These are phyloP conservation scores for Pyrrhoderma noxium DNA, from an alignment of 1,284 basidiomycete species.

Conservation along the genomic window DNA sequence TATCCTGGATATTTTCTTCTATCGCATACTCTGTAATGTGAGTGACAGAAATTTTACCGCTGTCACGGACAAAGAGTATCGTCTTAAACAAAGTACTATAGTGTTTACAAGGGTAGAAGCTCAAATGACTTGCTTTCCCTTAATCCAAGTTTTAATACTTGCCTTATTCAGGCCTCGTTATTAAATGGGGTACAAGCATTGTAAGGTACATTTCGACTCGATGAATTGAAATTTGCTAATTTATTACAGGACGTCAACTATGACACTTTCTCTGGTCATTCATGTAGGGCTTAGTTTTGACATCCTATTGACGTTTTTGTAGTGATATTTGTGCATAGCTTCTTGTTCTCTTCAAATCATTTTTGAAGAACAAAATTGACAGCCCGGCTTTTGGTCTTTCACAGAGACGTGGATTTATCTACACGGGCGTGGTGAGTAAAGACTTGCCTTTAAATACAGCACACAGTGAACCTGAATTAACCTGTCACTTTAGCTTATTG, in stretches of 20 bases:
- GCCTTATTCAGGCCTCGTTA: slow-evolving; percentile 17
- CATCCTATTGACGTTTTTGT: neutral
- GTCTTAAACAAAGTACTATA: neutral
- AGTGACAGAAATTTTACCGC: neutral
- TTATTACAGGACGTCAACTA: slow-evolving; percentile 11
- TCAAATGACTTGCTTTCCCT: slow-evolving; percentile 10
- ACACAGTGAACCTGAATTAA: too few species aligned
- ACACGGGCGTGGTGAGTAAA: neutral
- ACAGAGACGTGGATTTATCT: neutral
- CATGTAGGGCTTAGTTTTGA: slow-evolving; percentile 1
- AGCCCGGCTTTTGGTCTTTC: neutral
- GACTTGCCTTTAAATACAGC: neutral
- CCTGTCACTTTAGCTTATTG: slow-evolving; percentile 4
- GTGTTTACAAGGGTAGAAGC: slow-evolving; percentile 17
- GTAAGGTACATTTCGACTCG: slow-evolving; percentile 1
- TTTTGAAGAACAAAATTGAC: too few species aligned
- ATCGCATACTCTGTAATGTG: slow-evolving; percentile 17
- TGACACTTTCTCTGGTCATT: slow-evolving; percentile 13
- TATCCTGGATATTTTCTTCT: slow-evolving; percentile 18
- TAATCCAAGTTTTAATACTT: slow-evolving; percentile 8
- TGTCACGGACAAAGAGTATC: too few species aligned
- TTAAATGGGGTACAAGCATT: slow-evolving; percentile 16
- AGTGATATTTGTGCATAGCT: too few species aligned
- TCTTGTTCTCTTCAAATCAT: too few species aligned
- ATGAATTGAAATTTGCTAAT: neutral